Percentiles rank a stretch among this genome's conserved stretches.
phyloP scores from a whole-genome alignment of 164 flowering plant species.

The Protea cynaroides region DNA sequence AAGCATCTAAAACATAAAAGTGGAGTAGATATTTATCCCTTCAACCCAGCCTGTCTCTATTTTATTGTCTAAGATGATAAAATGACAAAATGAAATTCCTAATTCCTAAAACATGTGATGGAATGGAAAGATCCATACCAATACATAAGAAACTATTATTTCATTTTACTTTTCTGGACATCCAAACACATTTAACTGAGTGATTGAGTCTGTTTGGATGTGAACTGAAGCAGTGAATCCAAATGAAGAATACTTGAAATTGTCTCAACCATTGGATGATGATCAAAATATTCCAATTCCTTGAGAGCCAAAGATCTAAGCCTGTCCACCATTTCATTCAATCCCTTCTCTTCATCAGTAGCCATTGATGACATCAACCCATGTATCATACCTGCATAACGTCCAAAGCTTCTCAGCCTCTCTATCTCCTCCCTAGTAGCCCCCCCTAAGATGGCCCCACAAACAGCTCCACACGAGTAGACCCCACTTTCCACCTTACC shows the following conservation, averaged over 20 bases:
- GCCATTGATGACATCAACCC: slow-evolving; percentile 8
- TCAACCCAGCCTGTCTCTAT: too few species aligned
- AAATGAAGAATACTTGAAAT: slow-evolving; percentile 9
- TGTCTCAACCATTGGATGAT: slow-evolving; percentile 5
- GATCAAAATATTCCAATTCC: slow-evolving; percentile 15
- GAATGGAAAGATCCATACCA: too few species aligned
- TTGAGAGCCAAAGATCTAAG: slow-evolving; percentile 21
- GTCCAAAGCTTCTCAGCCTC: slow-evolving; percentile 38
- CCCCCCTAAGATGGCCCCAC: slow-evolving; percentile 61
- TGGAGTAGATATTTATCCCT: too few species aligned
- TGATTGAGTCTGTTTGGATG: too few species aligned
- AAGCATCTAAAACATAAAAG: too few species aligned
- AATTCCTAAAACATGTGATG: too few species aligned
- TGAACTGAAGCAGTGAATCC: too few species aligned
- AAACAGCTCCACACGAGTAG: slow-evolving; percentile 44
- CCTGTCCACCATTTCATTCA: slow-evolving; percentile 11
- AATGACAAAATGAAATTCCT: too few species aligned
- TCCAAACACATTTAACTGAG: too few species aligned
- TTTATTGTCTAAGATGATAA: too few species aligned
- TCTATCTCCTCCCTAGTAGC: slow-evolving; percentile 46
- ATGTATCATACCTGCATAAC: slow-evolving; percentile 32
- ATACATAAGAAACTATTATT: too few species aligned
- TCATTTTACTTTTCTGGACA: too few species aligned
- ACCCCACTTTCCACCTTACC: slow-evolving; percentile 5
- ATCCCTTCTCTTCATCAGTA: not conserved